phyloP scores from a whole-genome alignment of 495 filamentous ascomycete genomes.

The Clohesyomyces aquaticus region DNA sequence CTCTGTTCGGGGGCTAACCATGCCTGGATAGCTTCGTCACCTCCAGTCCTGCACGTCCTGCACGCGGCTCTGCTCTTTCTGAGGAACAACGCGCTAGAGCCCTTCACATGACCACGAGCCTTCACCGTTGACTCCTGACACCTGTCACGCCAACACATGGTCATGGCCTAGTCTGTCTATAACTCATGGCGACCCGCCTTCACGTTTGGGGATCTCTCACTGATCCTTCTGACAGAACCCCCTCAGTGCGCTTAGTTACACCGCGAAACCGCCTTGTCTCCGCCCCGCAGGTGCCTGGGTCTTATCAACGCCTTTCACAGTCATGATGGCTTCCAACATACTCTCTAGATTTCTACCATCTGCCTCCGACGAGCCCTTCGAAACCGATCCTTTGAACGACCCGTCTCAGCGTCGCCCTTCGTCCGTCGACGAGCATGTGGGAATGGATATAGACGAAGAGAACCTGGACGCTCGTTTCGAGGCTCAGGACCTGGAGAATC shows the following conservation, averaged over 20 bases:
- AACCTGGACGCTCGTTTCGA: conserved; percentile 68
- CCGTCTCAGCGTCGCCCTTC: conserved; percentile 62
- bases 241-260: not conserved
- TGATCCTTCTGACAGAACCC: conserved; percentile 8
- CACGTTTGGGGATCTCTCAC: conserved; percentile 17
- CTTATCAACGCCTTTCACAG: not conserved
- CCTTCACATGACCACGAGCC: conserved; percentile 19
- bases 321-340: conserved; percentile 76
- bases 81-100: conserved; percentile 10
- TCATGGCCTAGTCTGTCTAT: conserved; percentile 27
- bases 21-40: no score
- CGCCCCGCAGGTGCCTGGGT: conserved; percentile 32
- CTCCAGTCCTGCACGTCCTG: no score
- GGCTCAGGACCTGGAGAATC: conserved; percentile 72
- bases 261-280: not conserved
- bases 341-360: conserved; percentile 71
- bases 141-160: conserved; percentile 24
- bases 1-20: no score
- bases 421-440: conserved; percentile 66
- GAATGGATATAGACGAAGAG: conserved; percentile 70
- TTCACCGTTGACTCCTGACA: conserved; percentile 26
- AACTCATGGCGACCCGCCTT: conserved; percentile 23
- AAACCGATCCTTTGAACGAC: conserved; percentile 73
- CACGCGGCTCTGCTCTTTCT: conserved; percentile 5
- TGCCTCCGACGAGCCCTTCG: conserved; percentile 56